Evolutionary conservation across 208 protist species (phyloP).

Genomic region (Blechomonas ayalai): DNA sequence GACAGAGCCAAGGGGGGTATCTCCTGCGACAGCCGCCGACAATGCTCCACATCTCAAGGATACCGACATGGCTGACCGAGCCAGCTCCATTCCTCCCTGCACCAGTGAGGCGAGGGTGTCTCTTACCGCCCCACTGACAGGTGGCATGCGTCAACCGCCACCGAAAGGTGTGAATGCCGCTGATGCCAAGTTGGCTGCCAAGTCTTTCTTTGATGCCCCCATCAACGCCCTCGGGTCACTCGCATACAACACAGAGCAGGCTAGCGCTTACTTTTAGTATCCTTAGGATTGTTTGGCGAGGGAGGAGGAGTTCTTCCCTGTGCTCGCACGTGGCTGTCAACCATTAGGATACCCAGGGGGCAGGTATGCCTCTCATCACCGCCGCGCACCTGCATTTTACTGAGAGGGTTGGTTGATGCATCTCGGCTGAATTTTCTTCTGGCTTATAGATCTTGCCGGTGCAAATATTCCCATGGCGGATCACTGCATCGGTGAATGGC

Average conservation of each 20-base stretch:
- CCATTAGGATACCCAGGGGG: no score
- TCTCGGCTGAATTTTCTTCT: no score
- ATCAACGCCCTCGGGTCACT: background rate
- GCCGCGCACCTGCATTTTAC: no score
- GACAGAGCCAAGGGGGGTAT: background rate
- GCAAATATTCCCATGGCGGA: no score
- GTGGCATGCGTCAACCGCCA: slow-evolving; percentile 1
- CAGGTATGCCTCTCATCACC: no score
- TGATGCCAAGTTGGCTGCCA: slow-evolving; percentile 14
- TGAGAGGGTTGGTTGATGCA: no score
- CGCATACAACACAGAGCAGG: slow-evolving; percentile 1
- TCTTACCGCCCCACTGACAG: background rate
- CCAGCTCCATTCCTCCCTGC: background rate
- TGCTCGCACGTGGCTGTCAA: no score
- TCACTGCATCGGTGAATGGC: no score
- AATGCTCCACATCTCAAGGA: background rate
- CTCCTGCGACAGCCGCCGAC: background rate
- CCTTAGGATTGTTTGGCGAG: no score
- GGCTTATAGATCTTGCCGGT: no score
- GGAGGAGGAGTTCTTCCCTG: no score
- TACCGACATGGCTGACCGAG: background rate
- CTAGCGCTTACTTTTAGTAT: slow-evolving; percentile 48
- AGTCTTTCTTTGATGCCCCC: slow-evolving; percentile 34
- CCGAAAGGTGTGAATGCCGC: slow-evolving; percentile 5
- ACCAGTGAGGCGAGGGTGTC: background rate